Conservation (phyloP, 148 eudicot species). For the Polygonum aviculare region DNA sequence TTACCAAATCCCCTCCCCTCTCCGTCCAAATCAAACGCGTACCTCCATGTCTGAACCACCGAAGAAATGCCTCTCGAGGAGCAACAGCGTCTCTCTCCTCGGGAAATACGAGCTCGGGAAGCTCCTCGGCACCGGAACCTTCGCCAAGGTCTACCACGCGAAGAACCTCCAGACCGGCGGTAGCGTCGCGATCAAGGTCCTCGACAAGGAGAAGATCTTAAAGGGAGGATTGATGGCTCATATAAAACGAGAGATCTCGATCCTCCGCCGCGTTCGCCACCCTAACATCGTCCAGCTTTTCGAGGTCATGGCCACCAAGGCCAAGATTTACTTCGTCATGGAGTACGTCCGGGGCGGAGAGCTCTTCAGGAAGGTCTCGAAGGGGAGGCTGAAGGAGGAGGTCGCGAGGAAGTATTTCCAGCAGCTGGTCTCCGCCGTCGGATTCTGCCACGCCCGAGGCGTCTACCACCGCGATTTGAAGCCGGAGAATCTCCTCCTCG, state of each 20-base stretch:
- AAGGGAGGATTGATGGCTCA: slow-evolving; percentile 47
- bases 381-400: slow-evolving; percentile 46
- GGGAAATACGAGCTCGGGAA: slow-evolving; percentile 28
- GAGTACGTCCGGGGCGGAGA: slow-evolving; percentile 58
- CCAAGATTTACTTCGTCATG: slow-evolving; percentile 57
- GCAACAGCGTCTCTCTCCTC: slow-evolving; percentile 14
- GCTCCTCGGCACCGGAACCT: slow-evolving; percentile 27
- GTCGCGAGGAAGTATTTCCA: slow-evolving; percentile 53
- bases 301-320: slow-evolving; percentile 59
- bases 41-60: background rate
- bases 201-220: slow-evolving; percentile 54
- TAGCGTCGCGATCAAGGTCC: slow-evolving; percentile 43
- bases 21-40: background rate
- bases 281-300: slow-evolving; percentile 55
- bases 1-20: background rate
- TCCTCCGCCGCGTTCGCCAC: slow-evolving; percentile 48
- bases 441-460: slow-evolving; percentile 54
- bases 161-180: slow-evolving; percentile 29
- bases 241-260: slow-evolving; percentile 51
- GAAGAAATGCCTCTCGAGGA: background rate
- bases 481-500: slow-evolving; percentile 46
- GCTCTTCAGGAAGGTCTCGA: slow-evolving; percentile 48
- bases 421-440: slow-evolving; percentile 45
- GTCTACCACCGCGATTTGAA: slow-evolving; percentile 56
- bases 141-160: slow-evolving; percentile 46